Base-by-base conservation (phyloP, 768 basidiomycete genomes). In the Auricularia sp. region DNA sequence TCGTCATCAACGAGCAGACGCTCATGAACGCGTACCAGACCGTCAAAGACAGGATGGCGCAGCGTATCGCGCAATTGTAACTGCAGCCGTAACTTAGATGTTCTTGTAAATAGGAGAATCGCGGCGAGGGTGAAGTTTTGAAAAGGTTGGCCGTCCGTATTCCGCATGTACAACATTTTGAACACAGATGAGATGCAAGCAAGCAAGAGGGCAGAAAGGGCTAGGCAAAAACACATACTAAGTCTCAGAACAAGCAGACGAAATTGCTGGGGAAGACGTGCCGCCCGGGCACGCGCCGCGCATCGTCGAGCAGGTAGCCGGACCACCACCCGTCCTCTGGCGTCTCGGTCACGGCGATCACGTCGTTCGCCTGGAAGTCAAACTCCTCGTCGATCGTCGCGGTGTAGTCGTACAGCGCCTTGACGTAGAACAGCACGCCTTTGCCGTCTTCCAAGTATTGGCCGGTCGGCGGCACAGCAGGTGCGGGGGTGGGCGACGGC, bases 261-360 rank as follows among this genome's bases (percentile, higher is more conserved):
- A 91, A 93, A 73, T 93, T 93, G 75, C 90, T 92, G 64, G 90
- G 92, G 82, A 94, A 93, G 63, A 91, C 84, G 71, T 90, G 84
- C 64, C 86, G 79, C 37, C 90, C 90, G 16, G 80, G 79, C 68
- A 87, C 82, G 68, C 90, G 79, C 68, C 92, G 77, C 36, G 80
- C 79, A 69, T 92, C 89, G 67, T 91, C 89, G n/a, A 92, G 76
- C 65, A 93, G 75, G 69, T 90, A 88, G 29, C 96, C 96, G 64
- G 86, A 90, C 96, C 95, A 98, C 96, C 96, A 98, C 1, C 96
- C 96, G 70, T 97, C 95, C 70, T 94, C 94, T 3, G 94, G 94
- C 5, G 94, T 96, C 24, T 86, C 82, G 0, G 92, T 95, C 10
- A 98, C 95, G 6, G 94, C 95, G 68, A 98, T 97, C 68, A 97